Base-by-base conservation (phyloP, 768 basidiomycete genomes). In the Pleurotus djamor region DNA sequence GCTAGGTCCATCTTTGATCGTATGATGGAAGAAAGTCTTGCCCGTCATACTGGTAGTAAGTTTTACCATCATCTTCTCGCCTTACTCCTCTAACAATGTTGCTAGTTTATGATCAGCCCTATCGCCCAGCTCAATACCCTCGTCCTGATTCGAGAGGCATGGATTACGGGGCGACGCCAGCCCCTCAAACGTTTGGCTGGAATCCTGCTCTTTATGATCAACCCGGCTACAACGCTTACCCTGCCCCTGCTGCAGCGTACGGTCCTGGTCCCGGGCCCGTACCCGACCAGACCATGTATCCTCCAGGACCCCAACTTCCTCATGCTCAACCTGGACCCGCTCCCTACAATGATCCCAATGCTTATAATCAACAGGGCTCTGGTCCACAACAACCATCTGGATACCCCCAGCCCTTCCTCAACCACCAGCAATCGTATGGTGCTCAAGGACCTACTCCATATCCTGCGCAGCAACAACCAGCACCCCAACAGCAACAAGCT, bases 1-100 rank as follows among this genome's bases (percentile, higher is more conserved):
- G 96, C 95, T 4, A 82, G 92, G 49, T 85, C 87, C 13, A 92
- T 96, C 57, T 98, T 96, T 66, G 95, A 97, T 68, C 77, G 88
- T 35, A 92, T 97, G 89, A 93, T 96, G 86, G 92, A 94, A 68
- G 93, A 94, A 61, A 91, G 89, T 66, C 75, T 94, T 34, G 87
- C 91, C 4, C 78, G 88, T 59, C 88, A 92, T 66, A 79, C 84
- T 9, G 87, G 82, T 50, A 77, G 88, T 88, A 68, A 52, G 78
- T 21, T 49, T 49, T 51, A 56, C 13, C 17, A 33, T 47, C 48
- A 51, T 59, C 45, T 61, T 28, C 21, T 48, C 33, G 13, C n/a
- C 51, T 3, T 44, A 41, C 58, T 49, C 14, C 21, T 28, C 21
- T 28, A 28, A 28, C 21, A 28, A 33, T 21, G 37, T n/a, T n/a